Conservation (phyloP, 768 basidiomycete species). For the Nidularia sp. region DNA sequence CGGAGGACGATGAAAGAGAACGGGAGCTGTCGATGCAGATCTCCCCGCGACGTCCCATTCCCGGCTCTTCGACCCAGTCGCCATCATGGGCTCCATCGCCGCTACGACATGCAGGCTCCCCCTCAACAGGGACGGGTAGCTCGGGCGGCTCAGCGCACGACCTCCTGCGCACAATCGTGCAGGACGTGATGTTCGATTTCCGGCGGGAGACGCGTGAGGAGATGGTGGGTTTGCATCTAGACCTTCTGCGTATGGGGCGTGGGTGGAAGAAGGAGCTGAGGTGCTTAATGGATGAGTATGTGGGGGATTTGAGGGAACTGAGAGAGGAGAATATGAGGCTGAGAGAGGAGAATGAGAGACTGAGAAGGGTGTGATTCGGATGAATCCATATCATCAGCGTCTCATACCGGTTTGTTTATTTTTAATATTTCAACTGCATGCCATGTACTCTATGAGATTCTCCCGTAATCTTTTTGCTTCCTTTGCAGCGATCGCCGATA, state of each 20-base stretch:
- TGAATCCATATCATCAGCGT: too few species aligned
- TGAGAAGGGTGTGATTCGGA: constrained; percentile 29
- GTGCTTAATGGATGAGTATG: constrained; percentile 57
- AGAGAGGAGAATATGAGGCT: constrained; percentile 66
- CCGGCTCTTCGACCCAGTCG: constrained; percentile 11
- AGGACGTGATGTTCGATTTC: constrained; percentile 72
- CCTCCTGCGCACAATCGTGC: constrained; percentile 58
- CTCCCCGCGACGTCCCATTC: constrained; percentile 42
- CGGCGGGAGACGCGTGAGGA: constrained; percentile 67
- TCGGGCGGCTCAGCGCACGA: constrained; percentile 43
- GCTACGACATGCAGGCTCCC: constrained; percentile 18
- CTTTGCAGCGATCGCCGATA: too few species aligned
- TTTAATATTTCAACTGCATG: too few species aligned
- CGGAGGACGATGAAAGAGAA: constrained; percentile 13
- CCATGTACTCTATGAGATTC: too few species aligned
- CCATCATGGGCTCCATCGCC: constrained; percentile 38
- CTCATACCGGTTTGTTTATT: too few species aligned
- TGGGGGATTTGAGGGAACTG: constrained; percentile 52
- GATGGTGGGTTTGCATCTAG: constrained; percentile 72
- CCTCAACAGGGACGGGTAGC: constrained; percentile 1
- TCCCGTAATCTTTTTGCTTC: too few species aligned
- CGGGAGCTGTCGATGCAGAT: constrained; percentile 46
- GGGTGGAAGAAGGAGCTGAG: constrained; percentile 66
- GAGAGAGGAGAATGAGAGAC: constrained; percentile 62
- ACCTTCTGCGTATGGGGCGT: constrained; percentile 67